Evolutionary conservation across 306 rosid genomes (phyloP), one percentile per base, ranked within the genome.

Genomic region (Aeschynomene evenia): DNA sequence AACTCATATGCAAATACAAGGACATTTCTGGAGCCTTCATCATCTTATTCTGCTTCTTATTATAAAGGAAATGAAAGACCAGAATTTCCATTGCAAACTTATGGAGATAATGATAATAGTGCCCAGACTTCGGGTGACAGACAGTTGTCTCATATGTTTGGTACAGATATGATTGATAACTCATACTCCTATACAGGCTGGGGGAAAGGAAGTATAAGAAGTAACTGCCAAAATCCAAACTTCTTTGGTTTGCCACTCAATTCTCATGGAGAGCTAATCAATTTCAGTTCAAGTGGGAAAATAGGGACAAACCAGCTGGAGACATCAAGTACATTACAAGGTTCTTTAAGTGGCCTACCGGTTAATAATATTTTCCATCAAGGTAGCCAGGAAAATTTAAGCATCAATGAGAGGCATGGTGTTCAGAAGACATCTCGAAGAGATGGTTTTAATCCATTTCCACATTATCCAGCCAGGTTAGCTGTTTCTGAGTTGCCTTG

Each of bases 261-360:
- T 76, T 95, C 97, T 53, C 97, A 89, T 29, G 99, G 99, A 37
- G 96, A 88, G 77, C 76, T 89, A 65, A 89, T 91, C 74, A 91
- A 79, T 76, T 85, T 88, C 69, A 83, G 82, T 88, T 78, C 97
- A 61, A 82, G 86, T 54, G 74, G 75, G 63, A 72, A 73, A 50
- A 55, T 64, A 73, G 73, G 78, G 50, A 55, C 50, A 75, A 66
- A 71, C 52, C 95, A 85, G 75, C 64, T 37, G 34, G 78, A 78
- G 79, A 74, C 83, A 69, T 75, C 82, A 43, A 79, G 83, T 71
- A 49, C 70, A 7, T 39, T 66, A 40, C 67, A 55, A 13, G 75
- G 85, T 73, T 69, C 87, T 58, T 78, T 85, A 14, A 77, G 82
- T 67, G 67, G 83, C 68, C 52, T 83, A 26, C 82, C 96, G 28